These are phyloP conservation scores for Sindora glabra DNA, from an alignment of 306 rosid genomes.

Conservation along the genomic window DNA sequence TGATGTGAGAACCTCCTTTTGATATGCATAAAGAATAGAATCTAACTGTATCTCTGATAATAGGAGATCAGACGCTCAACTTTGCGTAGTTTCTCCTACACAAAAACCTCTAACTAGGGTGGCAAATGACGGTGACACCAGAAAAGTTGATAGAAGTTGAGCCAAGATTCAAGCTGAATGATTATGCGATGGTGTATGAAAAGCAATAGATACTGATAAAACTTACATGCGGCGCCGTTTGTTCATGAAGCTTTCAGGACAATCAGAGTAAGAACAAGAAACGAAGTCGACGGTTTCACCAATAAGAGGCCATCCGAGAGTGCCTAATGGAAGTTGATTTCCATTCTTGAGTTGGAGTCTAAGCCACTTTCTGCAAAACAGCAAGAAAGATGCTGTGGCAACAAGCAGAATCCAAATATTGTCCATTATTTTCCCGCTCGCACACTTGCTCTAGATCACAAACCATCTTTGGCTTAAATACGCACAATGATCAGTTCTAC, in stretches of 20 bases:
- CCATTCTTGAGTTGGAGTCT: slow-evolving; percentile 39
- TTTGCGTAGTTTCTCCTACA: no score
- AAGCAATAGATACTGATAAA: not conserved
- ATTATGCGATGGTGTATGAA: no score
- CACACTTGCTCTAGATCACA: slow-evolving; percentile 16
- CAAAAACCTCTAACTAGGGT: no score
- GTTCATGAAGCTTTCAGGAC: slow-evolving; percentile 82
- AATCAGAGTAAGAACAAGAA: slow-evolving; percentile 83
- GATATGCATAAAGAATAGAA: no score
- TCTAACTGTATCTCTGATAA: no score
- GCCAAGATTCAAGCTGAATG: no score
- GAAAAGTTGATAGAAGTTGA: no score
- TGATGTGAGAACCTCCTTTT: not conserved
- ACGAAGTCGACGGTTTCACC: slow-evolving; percentile 88
- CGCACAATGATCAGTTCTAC: no score
- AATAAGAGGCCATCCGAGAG: slow-evolving; percentile 84
- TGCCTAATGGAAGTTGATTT: slow-evolving; percentile 58
- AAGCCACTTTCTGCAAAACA: slow-evolving; percentile 34
- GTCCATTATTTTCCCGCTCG: slow-evolving; percentile 47
- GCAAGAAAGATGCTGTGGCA: slow-evolving; percentile 26
- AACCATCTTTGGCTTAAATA: slow-evolving; percentile 48
- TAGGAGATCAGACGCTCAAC: no score
- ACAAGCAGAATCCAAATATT: slow-evolving; percentile 47
- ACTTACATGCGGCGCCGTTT: slow-evolving; percentile 63
- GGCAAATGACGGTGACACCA: no score